Percentiles rank a stretch among this genome's conserved stretches.
These are phyloP conservation scores for Sclerotinia borealis DNA, from an alignment of 2,329 filamentous ascomycete genomes.

Conservation along the genomic window DNA sequence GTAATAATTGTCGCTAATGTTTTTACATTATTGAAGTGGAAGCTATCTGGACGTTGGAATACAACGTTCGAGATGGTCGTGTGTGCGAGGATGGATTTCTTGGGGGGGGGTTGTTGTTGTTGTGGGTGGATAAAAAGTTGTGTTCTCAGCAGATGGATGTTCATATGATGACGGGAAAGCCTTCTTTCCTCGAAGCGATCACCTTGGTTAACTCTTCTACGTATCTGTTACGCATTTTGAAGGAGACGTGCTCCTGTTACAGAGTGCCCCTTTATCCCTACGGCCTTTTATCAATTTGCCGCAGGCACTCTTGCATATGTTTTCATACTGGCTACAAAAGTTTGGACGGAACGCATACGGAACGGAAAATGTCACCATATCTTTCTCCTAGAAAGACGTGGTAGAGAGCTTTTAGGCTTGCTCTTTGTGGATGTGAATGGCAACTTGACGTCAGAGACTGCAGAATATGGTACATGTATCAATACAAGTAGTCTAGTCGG, in stretches of 20 bases:
- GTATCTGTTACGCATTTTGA: constrained; percentile 23
- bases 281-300: constrained; percentile 21
- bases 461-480: constrained; percentile 17
- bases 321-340: constrained; percentile 14
- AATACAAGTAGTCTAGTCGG: constrained; percentile 4
- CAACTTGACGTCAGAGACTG: constrained; percentile 19
- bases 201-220: constrained; percentile 27
- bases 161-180: constrained; percentile 23
- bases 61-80: constrained; percentile 20
- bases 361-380: not conserved
- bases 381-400: not conserved
- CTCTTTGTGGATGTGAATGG: constrained; percentile 28
- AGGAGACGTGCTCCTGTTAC: constrained; percentile 21
- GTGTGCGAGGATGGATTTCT: constrained; percentile 19
- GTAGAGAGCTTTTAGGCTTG: constrained; percentile 13
- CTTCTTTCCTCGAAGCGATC: constrained; percentile 26
- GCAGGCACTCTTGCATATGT: constrained; percentile 30
- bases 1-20: constrained; percentile 32
- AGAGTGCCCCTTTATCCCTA: constrained; percentile 24
- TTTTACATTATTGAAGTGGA: constrained; percentile 29
- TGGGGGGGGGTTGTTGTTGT: constrained; percentile 16
- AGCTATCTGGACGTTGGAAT: constrained; percentile 15
- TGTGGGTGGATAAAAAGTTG: constrained; percentile 13
- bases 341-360: constrained; percentile 7
- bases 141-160: constrained; percentile 29